phyloP scores from a whole-genome alignment of 176 grass and related monocot genomes.

The Sorghum bicolor region Sorghum_bicolor_NCBIv3 NC_012875.2:4388001-4388500 shows the following conservation, averaged over 20 bases:
- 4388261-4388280: not conserved
- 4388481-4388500: not conserved
- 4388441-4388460: too few relatives aligned
- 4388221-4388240: too few relatives aligned
- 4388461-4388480: not conserved
- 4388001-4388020: too few relatives aligned
- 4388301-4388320: not conserved
- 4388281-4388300: not conserved
- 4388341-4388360: not conserved
- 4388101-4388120: too few relatives aligned
- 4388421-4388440: not conserved
- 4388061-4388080: too few relatives aligned
- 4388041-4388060: too few relatives aligned
- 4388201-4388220: not conserved
- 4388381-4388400: fast-evolving
- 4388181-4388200: not conserved
- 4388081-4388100: too few relatives aligned
- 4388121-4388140: too few relatives aligned
- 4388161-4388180: not conserved
- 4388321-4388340: not conserved
- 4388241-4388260: too few relatives aligned
- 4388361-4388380: not conserved
- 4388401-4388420: not conserved
- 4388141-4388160: not conserved
- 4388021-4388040: too few relatives aligned